Evolutionary conservation across 805 yeast species (phyloP).

Genomic region (Trichomonascus vanleenenianus): DNA sequence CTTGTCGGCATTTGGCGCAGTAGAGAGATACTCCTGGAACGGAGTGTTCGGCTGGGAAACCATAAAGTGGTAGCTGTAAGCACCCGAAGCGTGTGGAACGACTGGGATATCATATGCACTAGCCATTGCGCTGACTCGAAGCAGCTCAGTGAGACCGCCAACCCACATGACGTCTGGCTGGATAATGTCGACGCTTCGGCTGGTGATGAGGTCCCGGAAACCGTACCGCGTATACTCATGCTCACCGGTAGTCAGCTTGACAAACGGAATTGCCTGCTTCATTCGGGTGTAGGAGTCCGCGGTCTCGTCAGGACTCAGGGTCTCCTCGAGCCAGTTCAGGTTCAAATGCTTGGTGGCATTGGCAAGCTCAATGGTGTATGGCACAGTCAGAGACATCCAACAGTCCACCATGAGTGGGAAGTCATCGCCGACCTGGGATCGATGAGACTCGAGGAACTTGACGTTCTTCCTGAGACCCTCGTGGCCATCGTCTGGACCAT

Average conservation of each 20-base stretch:
- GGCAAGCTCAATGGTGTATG: slow-evolving; percentile 40
- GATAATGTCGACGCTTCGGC: slow-evolving; percentile 39
- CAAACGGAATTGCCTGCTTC: slow-evolving; percentile 40
- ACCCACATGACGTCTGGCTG: slow-evolving; percentile 52
- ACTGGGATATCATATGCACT: slow-evolving; percentile 48
- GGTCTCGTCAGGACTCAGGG: slow-evolving; percentile 43
- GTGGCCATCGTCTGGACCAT: slow-evolving; percentile 45
- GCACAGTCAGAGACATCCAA: slow-evolving; percentile 43
- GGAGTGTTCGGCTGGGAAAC: slow-evolving; percentile 44
- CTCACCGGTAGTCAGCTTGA: slow-evolving; percentile 47
- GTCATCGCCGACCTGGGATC: slow-evolving; percentile 42
- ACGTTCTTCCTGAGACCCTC: slow-evolving; percentile 39
- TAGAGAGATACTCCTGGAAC: slow-evolving; percentile 45
- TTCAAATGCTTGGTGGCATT: slow-evolving; percentile 37
- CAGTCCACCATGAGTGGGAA: slow-evolving; percentile 49
- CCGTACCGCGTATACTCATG: slow-evolving; percentile 46
- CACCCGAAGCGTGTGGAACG: slow-evolving; percentile 49
- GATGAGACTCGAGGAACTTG: slow-evolving; percentile 37
- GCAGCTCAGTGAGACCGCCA: slow-evolving; percentile 43
- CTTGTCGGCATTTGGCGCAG: slow-evolving; percentile 40
- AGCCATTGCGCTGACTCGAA: slow-evolving; percentile 41
- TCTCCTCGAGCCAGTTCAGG: slow-evolving; percentile 48
- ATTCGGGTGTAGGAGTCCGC: slow-evolving; percentile 38
- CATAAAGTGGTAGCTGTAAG: slow-evolving; percentile 44
- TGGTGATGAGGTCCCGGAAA: slow-evolving; percentile 43